Evolutionary conservation across 306 rosid genomes (phyloP), one percentile per base, ranked within the genome.

Genomic region (Gastrolobium bilobum): DNA sequence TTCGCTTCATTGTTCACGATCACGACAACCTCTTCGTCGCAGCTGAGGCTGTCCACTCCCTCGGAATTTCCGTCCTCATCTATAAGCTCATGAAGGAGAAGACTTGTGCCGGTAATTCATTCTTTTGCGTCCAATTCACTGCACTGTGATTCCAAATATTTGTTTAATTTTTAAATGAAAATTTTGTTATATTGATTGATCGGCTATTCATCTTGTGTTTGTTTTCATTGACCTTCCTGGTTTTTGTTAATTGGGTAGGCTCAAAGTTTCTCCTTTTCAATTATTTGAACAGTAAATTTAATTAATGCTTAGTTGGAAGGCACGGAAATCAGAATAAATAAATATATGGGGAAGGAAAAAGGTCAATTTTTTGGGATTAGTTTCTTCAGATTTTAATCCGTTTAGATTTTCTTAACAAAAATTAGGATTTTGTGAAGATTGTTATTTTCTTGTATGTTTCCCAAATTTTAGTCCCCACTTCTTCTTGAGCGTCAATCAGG

Each of bases 11-110:
- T 71, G 99, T 95, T 53, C 98, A 91, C 87, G 98, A 95, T 68
- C 99, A 95, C 79, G 99, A 95, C 71, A 95, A 92, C 71, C 98
- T 95, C 75, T 95, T 95, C 54, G 97, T 92, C 38, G 99, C 97
- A 2, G 95, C 99, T 4, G 98, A 92, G 87, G 98, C 97, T 26
- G 95, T 95, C 13, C 99, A 95, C 85, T 93, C 99, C 53, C 85
- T 86, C 1, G 99, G 99, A 61, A 95, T 95, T 58, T 84, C 89
- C 4, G 97, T 95, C 34, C 99, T 95, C 71, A 95, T 95, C 84
- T 95, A 91, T 71, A 95, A 95, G 87, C 97, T 95, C 84, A 91
- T 82, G 86, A 95, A 95, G 85, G 99, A 95, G 93, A 92, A 85
- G 83, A 93, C 99, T 3, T 95, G 99, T 56, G 97, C 98, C 47